phyloP scores from a whole-genome alignment of 495 filamentous ascomycete genomes.

The Neurospora discreta region DNA sequence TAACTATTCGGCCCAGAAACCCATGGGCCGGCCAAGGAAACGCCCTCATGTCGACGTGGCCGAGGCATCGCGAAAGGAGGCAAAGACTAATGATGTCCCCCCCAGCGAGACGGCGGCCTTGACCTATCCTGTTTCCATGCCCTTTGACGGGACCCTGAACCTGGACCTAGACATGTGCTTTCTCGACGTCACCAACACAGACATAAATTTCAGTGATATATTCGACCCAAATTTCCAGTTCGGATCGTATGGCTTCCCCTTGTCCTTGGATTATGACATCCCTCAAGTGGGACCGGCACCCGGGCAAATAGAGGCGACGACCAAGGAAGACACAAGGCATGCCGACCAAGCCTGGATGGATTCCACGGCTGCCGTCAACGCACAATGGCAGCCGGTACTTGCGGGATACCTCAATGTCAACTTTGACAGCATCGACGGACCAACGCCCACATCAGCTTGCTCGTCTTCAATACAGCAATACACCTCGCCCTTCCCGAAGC shows the following conservation, averaged over 20 bases:
- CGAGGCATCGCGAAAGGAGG: neutral
- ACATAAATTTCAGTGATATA: constrained; percentile 23
- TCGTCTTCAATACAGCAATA: neutral
- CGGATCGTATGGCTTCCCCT: neutral
- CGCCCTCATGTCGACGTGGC: constrained; percentile 30
- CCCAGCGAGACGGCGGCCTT: neutral
- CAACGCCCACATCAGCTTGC: neutral
- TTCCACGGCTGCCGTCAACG: neutral
- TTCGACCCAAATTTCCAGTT: constrained; percentile 7
- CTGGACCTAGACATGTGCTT: constrained; percentile 26
- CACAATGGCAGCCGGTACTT: neutral
- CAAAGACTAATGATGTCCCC: neutral
- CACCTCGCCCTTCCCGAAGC: neutral
- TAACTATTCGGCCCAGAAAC: constrained; percentile 49
- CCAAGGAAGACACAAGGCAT: neutral
- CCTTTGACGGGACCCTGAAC: constrained; percentile 13
- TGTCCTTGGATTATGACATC: neutral
- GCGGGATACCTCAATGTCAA: neutral
- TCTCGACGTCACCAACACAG: constrained; percentile 17
- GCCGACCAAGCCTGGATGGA: neutral
- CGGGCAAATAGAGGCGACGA: neutral
- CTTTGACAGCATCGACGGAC: neutral
- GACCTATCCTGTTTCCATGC: neutral
- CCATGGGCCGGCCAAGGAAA: constrained; percentile 52
- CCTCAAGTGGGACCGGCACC: neutral